Percentiles rank a stretch among this genome's conserved stretches.
These are phyloP conservation scores for Fusarium setosum DNA, from an alignment of 2,329 filamentous ascomycete species.

Conservation along the genomic window DNA sequence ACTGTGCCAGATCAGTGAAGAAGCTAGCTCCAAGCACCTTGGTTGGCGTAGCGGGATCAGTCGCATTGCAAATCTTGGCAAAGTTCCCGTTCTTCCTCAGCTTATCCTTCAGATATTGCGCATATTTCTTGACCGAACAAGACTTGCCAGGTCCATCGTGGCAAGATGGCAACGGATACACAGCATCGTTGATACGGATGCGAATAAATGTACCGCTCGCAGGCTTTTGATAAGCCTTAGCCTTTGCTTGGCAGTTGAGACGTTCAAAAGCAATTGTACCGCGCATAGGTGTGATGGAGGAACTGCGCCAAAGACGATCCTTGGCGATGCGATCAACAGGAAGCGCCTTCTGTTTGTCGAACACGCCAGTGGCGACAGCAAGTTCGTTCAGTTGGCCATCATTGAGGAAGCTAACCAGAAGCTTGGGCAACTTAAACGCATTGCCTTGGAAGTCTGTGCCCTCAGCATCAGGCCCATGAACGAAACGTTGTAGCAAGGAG, in stretches of 20 bases:
- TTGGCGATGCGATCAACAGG: conserved; percentile 58
- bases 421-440: conserved; percentile 62
- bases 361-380: conserved; percentile 68
- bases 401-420: conserved; percentile 72
- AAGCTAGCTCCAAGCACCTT: conserved; percentile 60
- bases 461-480: conserved; percentile 60
- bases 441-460: conserved; percentile 60
- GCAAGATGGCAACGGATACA: conserved; percentile 69
- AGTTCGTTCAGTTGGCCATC: conserved; percentile 75
- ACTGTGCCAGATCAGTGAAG: conserved; percentile 57
- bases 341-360: conserved; percentile 65
- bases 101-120: conserved; percentile 43
- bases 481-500: conserved; percentile 63
- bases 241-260: conserved; percentile 58
- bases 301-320: conserved; percentile 64
- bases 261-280: conserved; percentile 74
- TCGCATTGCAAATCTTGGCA: conserved; percentile 60
- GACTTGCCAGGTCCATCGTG: conserved; percentile 65
- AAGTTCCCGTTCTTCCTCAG: conserved; percentile 60
- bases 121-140: conserved; percentile 61
- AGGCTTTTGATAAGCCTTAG: neutral
- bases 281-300: conserved; percentile 70
- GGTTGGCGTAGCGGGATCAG: conserved; percentile 51
- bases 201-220: conserved; percentile 58
- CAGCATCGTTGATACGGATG: conserved; percentile 69